Base-by-base conservation (phyloP, 768 basidiomycete species). In the Pulveroboletus sp. region DNA sequence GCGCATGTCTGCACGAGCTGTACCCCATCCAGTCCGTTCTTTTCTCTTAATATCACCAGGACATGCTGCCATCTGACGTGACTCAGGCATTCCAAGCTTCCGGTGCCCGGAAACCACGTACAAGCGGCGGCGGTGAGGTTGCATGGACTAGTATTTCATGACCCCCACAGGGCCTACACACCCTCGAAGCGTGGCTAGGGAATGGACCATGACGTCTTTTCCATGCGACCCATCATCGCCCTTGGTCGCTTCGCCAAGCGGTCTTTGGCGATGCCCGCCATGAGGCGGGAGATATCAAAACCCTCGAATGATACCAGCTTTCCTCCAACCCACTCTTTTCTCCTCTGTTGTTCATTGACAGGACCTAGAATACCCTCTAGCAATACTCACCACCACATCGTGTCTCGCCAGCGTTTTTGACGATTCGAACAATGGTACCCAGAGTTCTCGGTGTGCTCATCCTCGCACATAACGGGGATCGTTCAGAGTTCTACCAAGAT, bases 401-500 rank as follows among this genome's bases (percentile, higher is more conserved):
- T 17, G 28, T 46, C 15, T 41, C 18, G 24, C 47, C 35, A 10
- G 46, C 49, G 21, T 39, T 49, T 54, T 49, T 54, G 28, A 62
- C 61, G 43, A 66, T 42, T 42, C 50, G 14, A 21, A 55, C 36
- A 38, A 64, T 54, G 56, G 56, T 52, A 39, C 48, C 64, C 36
- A 54, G 17, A 50, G 81, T 89, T 55, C 83, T 84, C 57, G 87
- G 87, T 67, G 84, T 85, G 57, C 78, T 90, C 59, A 75, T 88
- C 66, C 75, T 89, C 63, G 83, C 84, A 53, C 80, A 85, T 58
- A 88, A 84, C 60, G 88, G 87, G 50, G 87, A 87, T 70, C 81
- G 86, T 55, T 71, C 71, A 57, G 79, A 76, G 65, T 84, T 77
- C 63, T 76, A 77, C 69, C 87, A 89, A 65, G 81, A 89, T 64